phyloP scores from a whole-genome alignment of 257 asterid genomes.

The Fraxinus excelsior region DNA sequence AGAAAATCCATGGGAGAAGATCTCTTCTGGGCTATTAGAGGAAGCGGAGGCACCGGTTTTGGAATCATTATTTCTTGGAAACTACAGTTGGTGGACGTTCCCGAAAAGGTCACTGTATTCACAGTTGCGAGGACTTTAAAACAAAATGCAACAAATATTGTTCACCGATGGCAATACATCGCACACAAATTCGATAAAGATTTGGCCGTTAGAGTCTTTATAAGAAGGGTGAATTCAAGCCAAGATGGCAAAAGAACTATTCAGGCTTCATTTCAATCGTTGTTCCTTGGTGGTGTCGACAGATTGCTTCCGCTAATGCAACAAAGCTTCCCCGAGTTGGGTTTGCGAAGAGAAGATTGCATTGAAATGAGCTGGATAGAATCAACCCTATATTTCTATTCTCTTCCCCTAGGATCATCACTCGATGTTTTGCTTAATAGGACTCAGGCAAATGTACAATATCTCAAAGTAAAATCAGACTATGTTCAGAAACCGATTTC shows the following conservation, averaged over 20 bases:
- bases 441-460: not conserved
- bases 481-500: slow-evolving; percentile 43
- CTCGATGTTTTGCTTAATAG: slow-evolving; percentile 29
- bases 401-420: slow-evolving; percentile 13
- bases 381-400: slow-evolving; percentile 15
- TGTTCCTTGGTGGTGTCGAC: slow-evolving; percentile 37
- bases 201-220: slow-evolving; percentile 21
- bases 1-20: slow-evolving; percentile 41
- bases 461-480: slow-evolving; percentile 39
- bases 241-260: slow-evolving; percentile 21
- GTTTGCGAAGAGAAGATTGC: slow-evolving; percentile 32
- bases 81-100: slow-evolving; percentile 34
- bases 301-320: slow-evolving; percentile 21
- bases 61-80: slow-evolving; percentile 41
- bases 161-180: slow-evolving; percentile 34
- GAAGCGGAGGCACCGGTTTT: slow-evolving; percentile 44
- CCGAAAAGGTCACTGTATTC: slow-evolving; percentile 41
- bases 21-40: slow-evolving; percentile 42
- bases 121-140: slow-evolving; percentile 17
- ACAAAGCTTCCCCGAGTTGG: slow-evolving; percentile 39
- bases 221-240: slow-evolving; percentile 9
- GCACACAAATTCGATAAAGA: slow-evolving; percentile 26
- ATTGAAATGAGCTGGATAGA: slow-evolving; percentile 37
- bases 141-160: slow-evolving; percentile 26
- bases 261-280: slow-evolving; percentile 18